phyloP scores from a whole-genome alignment of 768 basidiomycete species.

The Serpula lacrymans region DNA sequence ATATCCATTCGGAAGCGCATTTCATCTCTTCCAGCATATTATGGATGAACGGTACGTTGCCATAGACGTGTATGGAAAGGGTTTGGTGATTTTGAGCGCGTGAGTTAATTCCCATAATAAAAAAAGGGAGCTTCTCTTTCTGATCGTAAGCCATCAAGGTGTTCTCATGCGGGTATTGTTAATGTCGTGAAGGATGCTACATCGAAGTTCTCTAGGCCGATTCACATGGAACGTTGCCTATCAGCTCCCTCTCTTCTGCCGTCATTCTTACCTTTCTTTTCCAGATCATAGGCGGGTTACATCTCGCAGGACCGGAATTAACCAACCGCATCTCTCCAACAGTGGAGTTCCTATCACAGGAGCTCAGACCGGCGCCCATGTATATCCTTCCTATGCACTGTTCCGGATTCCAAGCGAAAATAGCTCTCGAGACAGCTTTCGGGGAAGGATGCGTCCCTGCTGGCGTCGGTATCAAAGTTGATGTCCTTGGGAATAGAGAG shows the following conservation, averaged over 20 bases:
- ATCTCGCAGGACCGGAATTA: slow-evolving; percentile 73
- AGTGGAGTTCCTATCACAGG: slow-evolving; percentile 62
- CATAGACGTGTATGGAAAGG: slow-evolving; percentile 78
- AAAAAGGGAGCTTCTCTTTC: background rate
- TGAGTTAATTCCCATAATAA: slow-evolving; percentile 33
- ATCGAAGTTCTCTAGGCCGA: slow-evolving; percentile 55
- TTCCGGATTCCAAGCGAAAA: slow-evolving; percentile 72
- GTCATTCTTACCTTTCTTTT: slow-evolving; percentile 1
- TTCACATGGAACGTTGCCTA: slow-evolving; percentile 64
- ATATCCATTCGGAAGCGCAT: background rate
- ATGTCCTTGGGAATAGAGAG: slow-evolving; percentile 46
- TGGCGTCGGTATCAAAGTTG: slow-evolving; percentile 67
- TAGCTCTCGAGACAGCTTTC: slow-evolving; percentile 64
- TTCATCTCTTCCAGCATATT: slow-evolving; percentile 48
- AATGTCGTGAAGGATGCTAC: slow-evolving; percentile 78
- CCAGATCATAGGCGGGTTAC: slow-evolving; percentile 78
- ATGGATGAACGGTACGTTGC: slow-evolving; percentile 82
- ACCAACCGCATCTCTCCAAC: slow-evolving; percentile 63
- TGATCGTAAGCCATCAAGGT: slow-evolving; percentile 28
- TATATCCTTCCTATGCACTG: slow-evolving; percentile 86
- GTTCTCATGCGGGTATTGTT: slow-evolving; percentile 81
- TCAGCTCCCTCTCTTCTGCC: background rate
- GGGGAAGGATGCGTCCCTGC: slow-evolving; percentile 78
- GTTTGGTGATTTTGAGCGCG: slow-evolving; percentile 82
- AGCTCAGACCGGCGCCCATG: slow-evolving; percentile 57